Percentiles rank a stretch among this genome's conserved stretches.
phyloP scores from a whole-genome alignment of 441 rosid species.

The Croton setiger region DNA sequence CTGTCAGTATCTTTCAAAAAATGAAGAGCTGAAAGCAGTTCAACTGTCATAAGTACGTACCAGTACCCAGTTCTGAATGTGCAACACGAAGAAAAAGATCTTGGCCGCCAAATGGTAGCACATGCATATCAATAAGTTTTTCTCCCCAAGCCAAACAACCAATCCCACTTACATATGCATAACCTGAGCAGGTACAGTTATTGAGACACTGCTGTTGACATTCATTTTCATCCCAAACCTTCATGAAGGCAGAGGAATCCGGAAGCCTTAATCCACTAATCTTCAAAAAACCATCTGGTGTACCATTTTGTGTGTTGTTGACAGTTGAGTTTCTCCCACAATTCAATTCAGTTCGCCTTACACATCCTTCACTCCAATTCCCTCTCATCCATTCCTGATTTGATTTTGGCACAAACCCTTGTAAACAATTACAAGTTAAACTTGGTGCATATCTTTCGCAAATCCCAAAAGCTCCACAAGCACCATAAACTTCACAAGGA shows the following conservation, averaged over 20 bases:
- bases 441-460: constrained; percentile 15
- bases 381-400: constrained; percentile 4
- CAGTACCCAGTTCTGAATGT: constrained; percentile 15
- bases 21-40: no score
- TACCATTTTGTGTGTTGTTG: constrained; percentile 2
- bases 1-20: no score
- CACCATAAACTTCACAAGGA: constrained; percentile 25
- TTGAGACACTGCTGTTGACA: constrained; percentile 10
- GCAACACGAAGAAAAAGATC: constrained; percentile 20
- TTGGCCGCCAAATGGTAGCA: constrained; percentile 14
- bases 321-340: constrained; percentile 10
- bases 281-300: constrained; percentile 16
- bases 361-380: constrained; percentile 12
- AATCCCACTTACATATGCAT: constrained; percentile 19
- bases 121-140: constrained; percentile 19
- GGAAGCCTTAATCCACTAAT: constrained; percentile 18
- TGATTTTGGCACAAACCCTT: constrained; percentile 18
- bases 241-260: not conserved
- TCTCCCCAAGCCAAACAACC: constrained; percentile 20
- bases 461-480: constrained; percentile 19
- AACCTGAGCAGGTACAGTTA: constrained; percentile 18
- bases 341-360: constrained; percentile 12
- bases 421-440: constrained; percentile 21
- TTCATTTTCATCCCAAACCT: constrained; percentile 14
- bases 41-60: no score